These are phyloP conservation scores for Hypoxylon sp. DNA, from an alignment of 2,329 filamentous ascomycete genomes.

Conservation along the genomic window DNA sequence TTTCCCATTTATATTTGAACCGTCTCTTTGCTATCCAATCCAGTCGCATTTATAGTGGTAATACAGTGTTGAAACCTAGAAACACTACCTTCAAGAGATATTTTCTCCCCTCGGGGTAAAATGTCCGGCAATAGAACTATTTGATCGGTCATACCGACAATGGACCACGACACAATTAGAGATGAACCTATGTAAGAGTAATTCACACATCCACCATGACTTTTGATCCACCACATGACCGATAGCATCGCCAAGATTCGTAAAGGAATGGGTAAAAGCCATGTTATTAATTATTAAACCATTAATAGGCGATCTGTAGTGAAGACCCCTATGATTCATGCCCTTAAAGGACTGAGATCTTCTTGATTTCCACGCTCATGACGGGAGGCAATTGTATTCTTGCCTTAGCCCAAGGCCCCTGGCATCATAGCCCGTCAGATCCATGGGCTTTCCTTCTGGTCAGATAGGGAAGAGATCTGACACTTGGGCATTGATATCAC, in stretches of 20 bases:
- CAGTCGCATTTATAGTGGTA: not conserved
- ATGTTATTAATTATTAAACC: not conserved
- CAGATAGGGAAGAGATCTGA: constrained; percentile 45
- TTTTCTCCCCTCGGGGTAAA: not conserved
- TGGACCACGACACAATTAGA: not conserved
- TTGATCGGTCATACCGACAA: not conserved
- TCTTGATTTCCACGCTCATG: not conserved
- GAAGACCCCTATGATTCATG: not conserved
- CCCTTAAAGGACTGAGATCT: not conserved
- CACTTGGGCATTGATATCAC: constrained; percentile 44
- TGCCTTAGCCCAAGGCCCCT: not conserved
- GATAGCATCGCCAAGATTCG: not conserved
- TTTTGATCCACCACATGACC: not conserved
- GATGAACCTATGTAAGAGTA: not conserved
- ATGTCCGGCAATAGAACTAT: not conserved
- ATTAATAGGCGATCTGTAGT: not conserved
- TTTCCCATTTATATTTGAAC: not conserved
- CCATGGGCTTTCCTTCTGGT: constrained; percentile 13
- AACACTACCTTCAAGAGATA: not conserved
- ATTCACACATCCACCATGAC: not conserved
- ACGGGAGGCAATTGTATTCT: not conserved
- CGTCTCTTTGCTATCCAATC: not conserved
- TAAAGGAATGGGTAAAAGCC: not conserved
- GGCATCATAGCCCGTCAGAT: not conserved
- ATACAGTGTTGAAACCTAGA: not conserved